These are phyloP conservation scores for Beauveria rudraprayagi DNA, from an alignment of 2,329 filamentous ascomycete genomes.

Conservation along the genomic window DNA sequence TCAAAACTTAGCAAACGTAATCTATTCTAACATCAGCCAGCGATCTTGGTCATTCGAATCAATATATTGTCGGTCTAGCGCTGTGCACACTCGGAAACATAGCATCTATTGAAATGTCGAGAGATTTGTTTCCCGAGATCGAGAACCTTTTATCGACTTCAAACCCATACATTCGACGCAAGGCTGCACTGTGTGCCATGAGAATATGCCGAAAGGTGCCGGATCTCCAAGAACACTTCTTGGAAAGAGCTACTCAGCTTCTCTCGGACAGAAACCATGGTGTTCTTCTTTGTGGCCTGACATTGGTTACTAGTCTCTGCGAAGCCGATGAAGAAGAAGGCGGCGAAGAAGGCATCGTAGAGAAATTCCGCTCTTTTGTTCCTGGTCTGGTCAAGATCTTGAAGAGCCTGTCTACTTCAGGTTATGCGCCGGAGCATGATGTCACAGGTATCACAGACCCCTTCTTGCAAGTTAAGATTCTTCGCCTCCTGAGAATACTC, in stretches of 20 bases:
- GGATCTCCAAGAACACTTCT: constrained; percentile 91
- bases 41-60: constrained; percentile 93
- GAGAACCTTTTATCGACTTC: constrained; percentile 85
- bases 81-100: constrained; percentile 97
- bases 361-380: constrained; percentile 84
- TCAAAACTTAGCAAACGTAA: neutral
- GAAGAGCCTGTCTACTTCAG: constrained; percentile 87
- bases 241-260: constrained; percentile 85
- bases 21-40: constrained; percentile 36
- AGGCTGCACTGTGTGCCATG: constrained; percentile 98
- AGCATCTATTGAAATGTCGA: constrained; percentile 94
- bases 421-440: constrained; percentile 95
- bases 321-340: constrained; percentile 91
- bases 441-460: constrained; percentile 97
- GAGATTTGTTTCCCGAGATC: constrained; percentile 93
- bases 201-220: constrained; percentile 97
- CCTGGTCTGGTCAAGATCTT: constrained; percentile 79
- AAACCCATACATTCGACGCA: constrained; percentile 96
- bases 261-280: constrained; percentile 93
- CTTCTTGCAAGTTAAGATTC: constrained; percentile 93
- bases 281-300: constrained; percentile 85
- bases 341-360: constrained; percentile 80
- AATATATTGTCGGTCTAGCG: constrained; percentile 95
- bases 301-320: constrained; percentile 83
- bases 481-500: constrained; percentile 76